Base-by-base conservation (phyloP, 768 basidiomycete species). In the Fomitopsis pulvina region DNA sequence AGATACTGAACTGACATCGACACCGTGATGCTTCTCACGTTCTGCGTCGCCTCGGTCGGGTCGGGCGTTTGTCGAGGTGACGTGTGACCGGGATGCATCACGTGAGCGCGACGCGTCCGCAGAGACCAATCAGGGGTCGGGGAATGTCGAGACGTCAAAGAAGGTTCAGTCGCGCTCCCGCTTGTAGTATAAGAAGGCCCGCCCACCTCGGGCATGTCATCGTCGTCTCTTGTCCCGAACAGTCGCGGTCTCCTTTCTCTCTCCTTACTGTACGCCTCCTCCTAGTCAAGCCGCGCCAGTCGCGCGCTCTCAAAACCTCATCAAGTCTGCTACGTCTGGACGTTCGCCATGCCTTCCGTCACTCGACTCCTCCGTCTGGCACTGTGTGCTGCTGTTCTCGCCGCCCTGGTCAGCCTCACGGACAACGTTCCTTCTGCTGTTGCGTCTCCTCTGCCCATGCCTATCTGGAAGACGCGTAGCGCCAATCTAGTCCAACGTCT, bases 381-480 rank as follows among this genome's bases (percentile, higher is more conserved):
- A 49, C 58, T 75, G 43, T 66, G 74, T 58, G 66, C 71, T 41
- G 57, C 70, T 52, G 65, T 62, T 50, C 64, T 79, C 55, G 60
- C 68, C 42, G 60, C 67, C 40, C 59, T 71, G 49, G 54, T 67
- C 52, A 64, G 67, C 45, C 40, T 57, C 14, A 45, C 52, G n/a
- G 26, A 58, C n/a, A 30, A 52, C 4, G 48, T 61, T 18, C 50
- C 55, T 4, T 39, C 50, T 10, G 59, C 57, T 20, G 41, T 63
- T 29, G 69, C 67, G 6, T 51, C 56, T 14, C 62, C 62, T 22
- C 11, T 60, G 20, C 63, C 67, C n/a, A 37, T 61, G 22, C 47
- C 60, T 16, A 22, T 54, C 32, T 45, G 47, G 40, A 43, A 40
- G 56, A 52, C 47, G 26, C 54, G 41, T 45, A 5, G 55, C 28